Conservation (phyloP, 768 basidiomycete genomes). For the Mycena vitilis region DNA sequence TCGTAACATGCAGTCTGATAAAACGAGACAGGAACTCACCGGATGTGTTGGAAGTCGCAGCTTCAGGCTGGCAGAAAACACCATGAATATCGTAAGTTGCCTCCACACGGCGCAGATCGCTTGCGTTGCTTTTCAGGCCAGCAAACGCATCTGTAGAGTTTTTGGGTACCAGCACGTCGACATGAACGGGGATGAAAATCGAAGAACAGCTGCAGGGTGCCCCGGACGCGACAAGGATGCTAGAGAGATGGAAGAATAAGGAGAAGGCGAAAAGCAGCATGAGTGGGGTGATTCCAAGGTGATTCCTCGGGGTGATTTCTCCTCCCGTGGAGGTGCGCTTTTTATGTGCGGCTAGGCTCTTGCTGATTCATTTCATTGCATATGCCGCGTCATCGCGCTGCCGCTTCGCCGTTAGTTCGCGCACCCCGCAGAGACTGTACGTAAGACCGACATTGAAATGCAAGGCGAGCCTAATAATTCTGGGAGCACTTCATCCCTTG, state of each 20-base stretch:
- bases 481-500: no score
- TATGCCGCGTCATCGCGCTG: no score
- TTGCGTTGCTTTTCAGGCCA: slow-evolving; percentile 3
- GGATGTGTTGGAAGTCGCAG: not conserved
- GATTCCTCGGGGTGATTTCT: no score
- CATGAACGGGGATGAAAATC: not conserved
- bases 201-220: not conserved
- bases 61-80: not conserved
- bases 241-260: not conserved
- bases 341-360: no score
- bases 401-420: no score
- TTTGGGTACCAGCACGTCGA: slow-evolving; percentile 3
- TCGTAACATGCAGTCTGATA: not conserved
- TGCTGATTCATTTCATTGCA: no score
- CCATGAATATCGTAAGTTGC: not conserved
- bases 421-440: no score
- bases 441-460: no score
- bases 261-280: not conserved
- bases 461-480: no score
- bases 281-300: not conserved
- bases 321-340: no score
- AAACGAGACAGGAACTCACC: not conserved
- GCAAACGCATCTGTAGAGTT: not conserved
- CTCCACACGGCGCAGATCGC: not conserved
- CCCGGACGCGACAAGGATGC: not conserved